Base-by-base conservation (phyloP, 495 filamentous ascomycete genomes). In the Hyaloscypha variabilis region DNA sequence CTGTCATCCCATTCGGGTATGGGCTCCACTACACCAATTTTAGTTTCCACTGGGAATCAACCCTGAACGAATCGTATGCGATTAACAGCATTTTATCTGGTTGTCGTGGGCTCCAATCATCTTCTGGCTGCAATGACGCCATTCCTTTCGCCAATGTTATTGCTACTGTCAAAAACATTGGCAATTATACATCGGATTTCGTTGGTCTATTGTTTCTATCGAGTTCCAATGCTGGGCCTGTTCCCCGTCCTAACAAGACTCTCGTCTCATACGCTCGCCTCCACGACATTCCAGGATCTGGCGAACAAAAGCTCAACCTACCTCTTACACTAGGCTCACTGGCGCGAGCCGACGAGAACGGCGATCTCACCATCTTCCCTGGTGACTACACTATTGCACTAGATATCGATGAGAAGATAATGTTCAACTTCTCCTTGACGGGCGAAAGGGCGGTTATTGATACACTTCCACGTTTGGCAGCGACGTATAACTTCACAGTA, bases 201-300 rank as follows among this genome's bases (percentile, higher is more conserved):
- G 82, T 85, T 0, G 82, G 79, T 6, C 77, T 91, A 57, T 75
- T 76, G 0, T 91, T 87, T 70, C 64, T 81, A 21, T 76, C 82
- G 25, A 83, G 80, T 4, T 79, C 78, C 6, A n/a, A n/a, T n/a
- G 75, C 77, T 53, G 88, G 88, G 0, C 88, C 87, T 1, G 67
- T 71, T 57, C 88, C 88, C 6, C 77, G 84, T 59, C 87, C 88
- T 14, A 83, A 85, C 68, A 90, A 90, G 72, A 81, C 81, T 71
- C 79, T 90, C 0, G 84, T 85, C 8, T 80, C 82, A 1, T 91
- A 87, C 62, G 76, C 79, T 19, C 79, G 88, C 17, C 65, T 88
- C 13, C 74, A n/a, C n/a, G n/a, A n/a, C n/a, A n/a, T n/a, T n/a
- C n/a, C n/a, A n/a, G n/a, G n/a, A n/a, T n/a, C n/a, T n/a, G n/a